phyloP scores from a whole-genome alignment of 164 flowering plant species.

The Kalanchoe fedtschenkoi region DNA sequence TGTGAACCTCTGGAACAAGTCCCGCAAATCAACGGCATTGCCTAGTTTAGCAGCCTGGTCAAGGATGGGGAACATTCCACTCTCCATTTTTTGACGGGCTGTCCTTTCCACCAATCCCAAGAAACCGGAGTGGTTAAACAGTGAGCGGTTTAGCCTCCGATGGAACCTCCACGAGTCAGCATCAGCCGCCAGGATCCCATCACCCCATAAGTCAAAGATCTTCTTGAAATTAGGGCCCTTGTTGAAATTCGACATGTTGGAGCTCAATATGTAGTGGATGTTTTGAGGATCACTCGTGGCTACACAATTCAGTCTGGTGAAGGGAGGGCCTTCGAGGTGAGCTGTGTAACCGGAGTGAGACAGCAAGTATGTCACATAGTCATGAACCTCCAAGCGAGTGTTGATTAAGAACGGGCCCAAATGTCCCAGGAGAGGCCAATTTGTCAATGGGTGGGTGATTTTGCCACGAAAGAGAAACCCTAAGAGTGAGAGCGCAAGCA shows the following conservation, averaged over 20 bases:
- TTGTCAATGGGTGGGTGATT: neutral
- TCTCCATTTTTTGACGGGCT: conserved; percentile 14
- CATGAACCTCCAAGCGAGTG: neutral
- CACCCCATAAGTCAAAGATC: conserved; percentile 35
- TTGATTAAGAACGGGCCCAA: neutral
- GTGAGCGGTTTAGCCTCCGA: conserved; percentile 8
- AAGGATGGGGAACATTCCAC: conserved; percentile 28
- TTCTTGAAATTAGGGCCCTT: neutral
- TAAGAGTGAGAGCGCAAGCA: neutral
- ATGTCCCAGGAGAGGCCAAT: neutral
- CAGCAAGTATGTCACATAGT: neutral
- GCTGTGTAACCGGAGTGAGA: neutral
- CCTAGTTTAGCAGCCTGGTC: conserved; percentile 10
- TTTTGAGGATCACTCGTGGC: neutral
- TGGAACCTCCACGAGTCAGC: conserved; percentile 17
- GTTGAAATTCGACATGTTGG: conserved; percentile 11
- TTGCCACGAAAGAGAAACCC: neutral
- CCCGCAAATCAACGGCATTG: conserved; percentile 17
- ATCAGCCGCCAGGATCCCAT: conserved; percentile 35
- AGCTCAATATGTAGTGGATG: neutral
- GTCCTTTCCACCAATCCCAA: conserved; percentile 5
- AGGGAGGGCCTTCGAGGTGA: neutral
- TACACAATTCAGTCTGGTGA: neutral
- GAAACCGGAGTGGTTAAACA: neutral
- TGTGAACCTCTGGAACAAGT: conserved; percentile 24